Conservation (phyloP, 2,329 filamentous ascomycete genomes). For the Aspergillus sergii region DNA sequence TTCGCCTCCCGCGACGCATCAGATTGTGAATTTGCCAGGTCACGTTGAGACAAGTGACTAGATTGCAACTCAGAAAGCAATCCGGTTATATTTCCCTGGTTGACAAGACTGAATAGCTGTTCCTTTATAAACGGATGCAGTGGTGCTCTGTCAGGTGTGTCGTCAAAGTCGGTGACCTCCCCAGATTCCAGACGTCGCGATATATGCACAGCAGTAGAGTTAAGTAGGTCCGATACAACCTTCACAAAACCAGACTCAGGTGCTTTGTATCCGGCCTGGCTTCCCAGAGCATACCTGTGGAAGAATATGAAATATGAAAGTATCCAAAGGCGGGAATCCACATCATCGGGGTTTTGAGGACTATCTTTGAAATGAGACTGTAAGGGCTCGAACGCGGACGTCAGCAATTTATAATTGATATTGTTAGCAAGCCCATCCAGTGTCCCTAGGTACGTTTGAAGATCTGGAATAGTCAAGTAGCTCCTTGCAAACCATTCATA, state of each 20-base stretch:
- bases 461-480: conserved; percentile 50
- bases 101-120: conserved; percentile 71
- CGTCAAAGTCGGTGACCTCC: conserved; percentile 31
- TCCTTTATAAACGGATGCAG: conserved; percentile 61
- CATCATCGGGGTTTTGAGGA: conserved; percentile 35
- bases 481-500: conserved; percentile 49
- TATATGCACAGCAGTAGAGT: conserved; percentile 59
- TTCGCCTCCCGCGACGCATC: conserved; percentile 63
- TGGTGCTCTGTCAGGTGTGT: conserved; percentile 32
- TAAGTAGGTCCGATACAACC: conserved; percentile 59
- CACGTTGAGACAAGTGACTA: conserved; percentile 26
- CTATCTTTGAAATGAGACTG: conserved; percentile 29
- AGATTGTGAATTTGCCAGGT: conserved; percentile 27
- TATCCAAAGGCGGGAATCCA: conserved; percentile 56
- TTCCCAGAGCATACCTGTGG: conserved; percentile 51
- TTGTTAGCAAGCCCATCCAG: conserved; percentile 48
- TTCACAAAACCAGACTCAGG: conserved; percentile 58
- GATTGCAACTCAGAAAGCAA: conserved; percentile 53
- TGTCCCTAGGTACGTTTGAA: conserved; percentile 39
- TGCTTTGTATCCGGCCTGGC: conserved; percentile 38
- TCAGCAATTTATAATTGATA: conserved; percentile 55
- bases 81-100: conserved; percentile 71
- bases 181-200: conserved; percentile 52
- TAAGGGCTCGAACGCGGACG: conserved; percentile 38
- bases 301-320: conserved; percentile 63